These are phyloP conservation scores for Obba rivulosa DNA, from an alignment of 768 basidiomycete species.

Conservation along the genomic window DNA sequence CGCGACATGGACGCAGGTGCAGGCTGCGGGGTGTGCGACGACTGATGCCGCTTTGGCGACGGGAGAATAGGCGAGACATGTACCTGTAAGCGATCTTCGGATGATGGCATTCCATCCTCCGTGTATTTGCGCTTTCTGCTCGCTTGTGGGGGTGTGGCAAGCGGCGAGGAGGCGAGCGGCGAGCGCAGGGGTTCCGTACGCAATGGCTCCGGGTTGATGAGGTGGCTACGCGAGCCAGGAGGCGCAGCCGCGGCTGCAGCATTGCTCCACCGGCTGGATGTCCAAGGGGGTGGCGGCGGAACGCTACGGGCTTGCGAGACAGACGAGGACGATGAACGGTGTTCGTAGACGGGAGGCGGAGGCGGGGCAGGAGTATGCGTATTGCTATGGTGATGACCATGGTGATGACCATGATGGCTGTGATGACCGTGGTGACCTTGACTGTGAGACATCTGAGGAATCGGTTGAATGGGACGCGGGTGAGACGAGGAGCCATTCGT, in stretches of 20 bases:
- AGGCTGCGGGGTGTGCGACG: constrained; percentile 17
- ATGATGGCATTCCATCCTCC: constrained; percentile 18
- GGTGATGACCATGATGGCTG: constrained; percentile 1
- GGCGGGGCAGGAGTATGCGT: constrained; percentile 31
- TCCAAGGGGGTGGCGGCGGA: constrained; percentile 36
- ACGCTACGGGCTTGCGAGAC: constrained; percentile 5
- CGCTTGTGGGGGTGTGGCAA: constrained; percentile 6
- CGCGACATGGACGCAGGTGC: constrained; percentile 27
- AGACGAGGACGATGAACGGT: constrained; percentile 3
- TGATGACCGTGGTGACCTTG: constrained; percentile 4
- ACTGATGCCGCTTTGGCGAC: constrained; percentile 22
- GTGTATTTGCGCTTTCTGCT: constrained; percentile 30
- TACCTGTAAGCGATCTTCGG: constrained; percentile 13
- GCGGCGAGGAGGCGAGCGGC: constrained; percentile 8
- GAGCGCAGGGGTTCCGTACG: constrained; percentile 5
- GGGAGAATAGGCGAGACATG: constrained; percentile 10
- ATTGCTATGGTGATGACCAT: constrained; percentile 14
- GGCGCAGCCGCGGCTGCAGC: constrained; percentile 24
- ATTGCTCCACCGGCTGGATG: constrained; percentile 25
- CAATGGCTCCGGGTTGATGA: constrained; percentile 4
- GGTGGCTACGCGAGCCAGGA: constrained; percentile 18
- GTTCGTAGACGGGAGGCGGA: constrained; percentile 19
- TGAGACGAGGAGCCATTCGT: background rate
- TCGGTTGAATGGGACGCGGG: constrained; percentile 4
- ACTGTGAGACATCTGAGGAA: constrained; percentile 1